Evolutionary conservation across 2,329 filamentous ascomycete genomes (phyloP).

Genomic region (Colletotrichum sp.): DNA sequence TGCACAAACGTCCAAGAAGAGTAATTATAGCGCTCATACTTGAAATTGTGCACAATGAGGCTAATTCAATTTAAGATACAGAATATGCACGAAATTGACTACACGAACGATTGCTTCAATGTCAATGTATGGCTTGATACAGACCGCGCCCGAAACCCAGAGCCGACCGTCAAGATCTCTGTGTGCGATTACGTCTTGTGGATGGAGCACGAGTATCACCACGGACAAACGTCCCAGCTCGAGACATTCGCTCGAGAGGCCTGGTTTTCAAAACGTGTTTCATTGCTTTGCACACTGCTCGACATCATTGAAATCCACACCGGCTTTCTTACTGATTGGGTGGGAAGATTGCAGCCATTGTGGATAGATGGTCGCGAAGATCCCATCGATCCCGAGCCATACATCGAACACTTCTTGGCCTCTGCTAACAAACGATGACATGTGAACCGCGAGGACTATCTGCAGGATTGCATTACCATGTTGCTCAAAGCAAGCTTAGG

Average conservation of each 20-base stretch:
- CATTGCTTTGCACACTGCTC: accelerated
- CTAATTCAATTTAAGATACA: no score
- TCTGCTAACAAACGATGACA: not conserved
- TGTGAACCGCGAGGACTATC: no score
- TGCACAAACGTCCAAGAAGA: no score
- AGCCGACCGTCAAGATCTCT: accelerated
- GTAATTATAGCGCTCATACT: no score
- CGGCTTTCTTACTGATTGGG: no score
- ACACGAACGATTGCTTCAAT: not conserved
- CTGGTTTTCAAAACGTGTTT: not conserved
- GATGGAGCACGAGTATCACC: not conserved
- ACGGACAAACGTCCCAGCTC: accelerated
- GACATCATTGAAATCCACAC: not conserved
- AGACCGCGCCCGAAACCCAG: not conserved
- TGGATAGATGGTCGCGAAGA: not conserved
- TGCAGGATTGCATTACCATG: no score
- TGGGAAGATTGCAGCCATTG: not conserved
- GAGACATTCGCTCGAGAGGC: accelerated
- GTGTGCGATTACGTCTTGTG: not conserved
- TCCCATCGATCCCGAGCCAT: not conserved
- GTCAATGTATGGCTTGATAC: no score
- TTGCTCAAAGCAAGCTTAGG: no score
- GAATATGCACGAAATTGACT: no score
- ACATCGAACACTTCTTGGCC: not conserved
- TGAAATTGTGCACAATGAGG: no score